Conservation (phyloP, 257 asterid species). For the Capsicum rhomboideum region DNA sequence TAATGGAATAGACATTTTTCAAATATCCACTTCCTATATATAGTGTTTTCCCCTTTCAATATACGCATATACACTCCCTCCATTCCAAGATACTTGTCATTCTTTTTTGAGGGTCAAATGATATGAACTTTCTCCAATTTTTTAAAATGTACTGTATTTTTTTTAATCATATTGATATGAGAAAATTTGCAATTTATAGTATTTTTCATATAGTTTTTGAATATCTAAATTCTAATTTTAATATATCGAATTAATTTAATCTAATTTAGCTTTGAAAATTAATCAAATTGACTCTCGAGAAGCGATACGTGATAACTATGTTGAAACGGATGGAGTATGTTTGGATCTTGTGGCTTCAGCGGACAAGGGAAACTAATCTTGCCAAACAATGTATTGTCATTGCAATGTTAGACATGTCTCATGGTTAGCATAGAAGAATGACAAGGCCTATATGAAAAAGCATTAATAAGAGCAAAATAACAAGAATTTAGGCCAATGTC, state of each 20-base stretch:
- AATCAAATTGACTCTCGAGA: no score
- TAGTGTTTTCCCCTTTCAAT: not conserved
- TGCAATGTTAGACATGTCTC: constrained; percentile 1
- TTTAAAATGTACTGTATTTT: no score
- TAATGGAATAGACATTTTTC: not conserved
- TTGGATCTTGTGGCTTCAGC: not conserved
- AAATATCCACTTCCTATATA: not conserved
- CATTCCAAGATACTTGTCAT: no score
- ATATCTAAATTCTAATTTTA: no score
- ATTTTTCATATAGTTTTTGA: no score
- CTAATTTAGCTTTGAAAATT: no score
- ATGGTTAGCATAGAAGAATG: constrained; percentile 1
- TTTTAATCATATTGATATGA: no score
- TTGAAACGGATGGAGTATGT: not conserved
- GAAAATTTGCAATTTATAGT: no score
- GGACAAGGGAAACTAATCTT: not conserved
- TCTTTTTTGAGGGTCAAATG: no score
- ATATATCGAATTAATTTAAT: no score
- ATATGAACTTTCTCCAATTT: no score
- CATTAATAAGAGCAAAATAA: not conserved
- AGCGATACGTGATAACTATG: no score
- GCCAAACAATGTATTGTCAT: constrained; percentile 4
- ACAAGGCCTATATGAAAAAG: not conserved
- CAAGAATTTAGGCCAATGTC: constrained; percentile 1
- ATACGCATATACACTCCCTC: not conserved